Base-by-base conservation (phyloP, 805 yeast species). In the Metschnikowia peoriensis region DNA sequence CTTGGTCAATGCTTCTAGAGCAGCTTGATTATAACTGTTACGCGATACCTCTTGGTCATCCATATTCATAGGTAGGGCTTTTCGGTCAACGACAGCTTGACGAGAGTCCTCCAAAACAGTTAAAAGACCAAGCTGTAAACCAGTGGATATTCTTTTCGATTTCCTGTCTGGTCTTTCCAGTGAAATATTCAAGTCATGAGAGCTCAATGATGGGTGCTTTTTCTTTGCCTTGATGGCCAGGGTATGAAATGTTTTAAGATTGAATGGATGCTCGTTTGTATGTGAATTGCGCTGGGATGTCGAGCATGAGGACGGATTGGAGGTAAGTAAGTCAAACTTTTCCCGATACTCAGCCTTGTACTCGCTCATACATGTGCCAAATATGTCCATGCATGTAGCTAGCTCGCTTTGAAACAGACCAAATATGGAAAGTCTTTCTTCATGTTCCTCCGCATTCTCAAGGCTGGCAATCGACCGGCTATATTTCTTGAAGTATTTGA, bases 401-500 rank as follows among this genome's bases (percentile, higher is more conserved):
- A 75, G 41, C 34, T 75, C 79, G 8, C 65, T 66, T 28, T 60
- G 60, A 44, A 75, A 73, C 59, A 70, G 73, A 22, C 59, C 59
- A 51, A 72, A 73, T 1, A 74, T 75, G 52, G 66, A 50, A 11
- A 73, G 40, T 51, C 73, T 72, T 50, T 74, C 78, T 47, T 67
- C 65, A 27, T 64, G 51, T 48, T 74, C 78, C 27, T 71, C 74
- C 7, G 60, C 55, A 44, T 64, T 66, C 14, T 59, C 53, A 6
- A 62, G 53, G 6, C 54, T 46, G 29, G 58, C 42, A 1, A 71
- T 71, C 1, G 75, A 66, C 40, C 62, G 64, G 52, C 71, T 69
- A 56, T 73, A 75, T 44, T 72, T 72, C 46, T 69, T 63, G 54
- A 73, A 75, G 53, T 59, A 74, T 49, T 65, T 68, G 37, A 75